Percentiles rank a stretch among this genome's conserved stretches.
phyloP scores from a whole-genome alignment of 1,284 basidiomycete species.

The Sporisorium iseilematis-ciliati region DNA sequence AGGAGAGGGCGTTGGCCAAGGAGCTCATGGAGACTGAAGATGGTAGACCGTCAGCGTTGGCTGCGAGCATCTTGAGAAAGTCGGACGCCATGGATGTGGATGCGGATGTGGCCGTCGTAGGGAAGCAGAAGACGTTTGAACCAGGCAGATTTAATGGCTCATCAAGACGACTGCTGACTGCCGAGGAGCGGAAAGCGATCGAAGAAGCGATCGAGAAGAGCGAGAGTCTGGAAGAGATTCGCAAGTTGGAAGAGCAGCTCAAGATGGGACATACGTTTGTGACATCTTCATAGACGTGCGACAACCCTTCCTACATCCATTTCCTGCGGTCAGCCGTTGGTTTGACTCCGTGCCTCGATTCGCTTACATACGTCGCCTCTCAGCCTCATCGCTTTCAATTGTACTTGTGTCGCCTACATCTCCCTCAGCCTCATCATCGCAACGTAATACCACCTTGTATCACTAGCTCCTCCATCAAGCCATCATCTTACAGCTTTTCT shows the following conservation, averaged over 20 bases:
- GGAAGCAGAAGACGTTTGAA: slow-evolving; percentile 73
- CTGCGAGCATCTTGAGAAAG: slow-evolving; percentile 74
- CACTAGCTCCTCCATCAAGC: slow-evolving; percentile 1
- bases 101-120: slow-evolving; percentile 70
- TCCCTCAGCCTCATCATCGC: too few relatives aligned
- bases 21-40: slow-evolving; percentile 60
- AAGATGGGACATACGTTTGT: slow-evolving; percentile 58
- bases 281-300: neutral
- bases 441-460: slow-evolving; percentile 10
- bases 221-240: slow-evolving; percentile 79
- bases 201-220: slow-evolving; percentile 90
- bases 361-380: too few relatives aligned
- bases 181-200: slow-evolving; percentile 89
- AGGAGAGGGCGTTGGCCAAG: slow-evolving; percentile 69
- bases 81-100: slow-evolving; percentile 76
- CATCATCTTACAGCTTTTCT: neutral
- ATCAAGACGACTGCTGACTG: slow-evolving; percentile 84
- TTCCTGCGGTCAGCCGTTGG: too few relatives aligned
- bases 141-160: slow-evolving; percentile 62
- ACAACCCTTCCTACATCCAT: neutral
- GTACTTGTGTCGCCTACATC: neutral
- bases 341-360: too few relatives aligned
- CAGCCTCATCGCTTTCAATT: too few relatives aligned
- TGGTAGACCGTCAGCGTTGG: slow-evolving; percentile 55
- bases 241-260: slow-evolving; percentile 63